Base-by-base conservation (phyloP, 805 yeast species). In the Zygotorulaspora florentina region DNA sequence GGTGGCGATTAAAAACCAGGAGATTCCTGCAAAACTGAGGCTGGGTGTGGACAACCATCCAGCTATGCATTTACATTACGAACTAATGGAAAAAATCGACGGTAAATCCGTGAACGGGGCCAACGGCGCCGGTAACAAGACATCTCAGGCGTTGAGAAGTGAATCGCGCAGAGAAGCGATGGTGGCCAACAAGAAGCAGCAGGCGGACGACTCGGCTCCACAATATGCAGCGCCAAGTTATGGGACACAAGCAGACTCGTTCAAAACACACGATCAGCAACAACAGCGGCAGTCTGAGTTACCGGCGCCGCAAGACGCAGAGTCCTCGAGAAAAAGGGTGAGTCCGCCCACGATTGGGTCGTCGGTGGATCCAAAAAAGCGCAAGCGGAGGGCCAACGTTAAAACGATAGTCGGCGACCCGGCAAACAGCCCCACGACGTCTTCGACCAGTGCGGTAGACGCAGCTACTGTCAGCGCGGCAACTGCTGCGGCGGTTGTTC, bases 121-220 rank as follows among this genome's bases (percentile, higher is more conserved):
- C 45, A 23, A 41, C 43, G 40, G 39, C 20, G 39, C 38, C 27
- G 41, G 51, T 18, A 31, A 35, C 35, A 62, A 81, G 56, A 78
- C 87, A 1, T 84, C 83, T 0, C 93, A 87, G 52, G 74, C 85
- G 33, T 83, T 83, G 54, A 73, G 96, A 50, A 78, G 87, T 57
- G 98, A 91, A 68, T 78, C 85, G 39, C 74, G 97, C 53, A 75
- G 98, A 48, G 97, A 90, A 59, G 96, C 97, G 8, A 73, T 90
- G 56, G 96, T 96, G 2, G 96, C 96, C 2, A 82, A 80, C 66
- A 70, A 49, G 71, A 69, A 56, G 57, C 64, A 56, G 15, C 28
- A 35, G 31, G 36, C 10, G 7, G 63, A 54, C 34, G 54, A 46
- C 40, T 56, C 17, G 51, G 45, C 27, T 38, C 13, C 30, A 5